Conservation (phyloP, 371 early-diverging fungal genomes). For the Mortierella sp. region DNA sequence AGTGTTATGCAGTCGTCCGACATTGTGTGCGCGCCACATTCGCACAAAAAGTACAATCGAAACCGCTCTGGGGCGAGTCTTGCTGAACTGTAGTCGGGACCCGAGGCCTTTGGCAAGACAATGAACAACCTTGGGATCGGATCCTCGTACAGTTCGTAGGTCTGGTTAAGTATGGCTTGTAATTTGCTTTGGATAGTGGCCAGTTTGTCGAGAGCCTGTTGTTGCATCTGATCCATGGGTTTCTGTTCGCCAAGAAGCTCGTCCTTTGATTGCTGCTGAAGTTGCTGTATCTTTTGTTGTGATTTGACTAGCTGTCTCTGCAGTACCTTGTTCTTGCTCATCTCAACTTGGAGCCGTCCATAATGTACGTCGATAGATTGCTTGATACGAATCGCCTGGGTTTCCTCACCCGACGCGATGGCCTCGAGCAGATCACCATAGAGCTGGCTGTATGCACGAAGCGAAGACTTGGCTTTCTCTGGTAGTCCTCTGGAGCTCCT, state of each 20-base stretch:
- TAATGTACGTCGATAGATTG: neutral
- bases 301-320: neutral
- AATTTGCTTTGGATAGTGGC: slow-evolving; percentile 6
- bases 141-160: slow-evolving; percentile 17
- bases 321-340: too few species aligned
- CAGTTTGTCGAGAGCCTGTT: slow-evolving; percentile 13
- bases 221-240: slow-evolving; percentile 13
- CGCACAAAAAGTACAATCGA: slow-evolving; percentile 7
- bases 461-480: neutral
- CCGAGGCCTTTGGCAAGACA: slow-evolving; percentile 2
- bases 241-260: neutral
- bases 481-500: neutral
- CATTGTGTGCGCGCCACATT: slow-evolving; percentile 19
- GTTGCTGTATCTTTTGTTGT: neutral
- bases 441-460: neutral
- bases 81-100: neutral
- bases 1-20: neutral
- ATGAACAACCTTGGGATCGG: slow-evolving; percentile 22
- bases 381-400: neutral
- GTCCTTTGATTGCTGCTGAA: neutral
- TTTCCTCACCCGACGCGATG: neutral
- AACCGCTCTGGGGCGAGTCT: neutral
- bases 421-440: neutral
- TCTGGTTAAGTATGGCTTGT: slow-evolving; percentile 8
- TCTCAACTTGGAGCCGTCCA: neutral